phyloP scores from a whole-genome alignment of 2,329 filamentous ascomycete genomes.

The Tolypocladium nubicola region DNA sequence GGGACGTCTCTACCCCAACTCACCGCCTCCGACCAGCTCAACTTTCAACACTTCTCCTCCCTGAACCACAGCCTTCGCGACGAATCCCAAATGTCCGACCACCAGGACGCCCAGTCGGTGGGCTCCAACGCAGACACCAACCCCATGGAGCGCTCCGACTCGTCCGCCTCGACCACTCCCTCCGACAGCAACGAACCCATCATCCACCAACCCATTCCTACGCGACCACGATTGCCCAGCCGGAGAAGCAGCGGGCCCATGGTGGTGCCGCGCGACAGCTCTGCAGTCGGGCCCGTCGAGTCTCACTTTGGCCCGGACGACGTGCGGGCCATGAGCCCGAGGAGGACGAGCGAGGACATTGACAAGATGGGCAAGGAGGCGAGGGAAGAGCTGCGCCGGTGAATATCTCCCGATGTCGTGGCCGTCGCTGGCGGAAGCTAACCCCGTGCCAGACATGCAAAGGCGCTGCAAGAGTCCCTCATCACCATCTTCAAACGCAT shows the following conservation, averaged over 20 bases:
- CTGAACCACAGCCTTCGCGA: not conserved
- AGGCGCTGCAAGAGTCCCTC: slow-evolving; percentile 78
- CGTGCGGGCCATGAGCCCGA: slow-evolving; percentile 87
- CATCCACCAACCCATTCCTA: slow-evolving; percentile 40
- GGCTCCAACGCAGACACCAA: slow-evolving; percentile 14
- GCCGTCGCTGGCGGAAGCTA: too few relatives aligned
- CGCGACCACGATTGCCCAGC: slow-evolving; percentile 57
- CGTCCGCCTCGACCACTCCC: slow-evolving; percentile 19
- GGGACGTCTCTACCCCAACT: too few relatives aligned
- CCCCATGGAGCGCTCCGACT: slow-evolving; percentile 28
- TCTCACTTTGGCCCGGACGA: slow-evolving; percentile 76
- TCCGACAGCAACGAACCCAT: slow-evolving; percentile 25
- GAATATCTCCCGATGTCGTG: slow-evolving; percentile 9
- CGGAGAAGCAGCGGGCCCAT: slow-evolving; percentile 75
- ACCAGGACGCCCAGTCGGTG: slow-evolving; percentile 12
- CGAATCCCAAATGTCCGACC: slow-evolving; percentile 9
- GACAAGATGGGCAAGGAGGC: slow-evolving; percentile 80
- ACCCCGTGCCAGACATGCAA: slow-evolving; percentile 59
- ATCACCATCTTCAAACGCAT: slow-evolving; percentile 86
- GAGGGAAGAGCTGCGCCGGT: slow-evolving; percentile 53
- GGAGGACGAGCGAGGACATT: slow-evolving; percentile 82
- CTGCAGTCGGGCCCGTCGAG: slow-evolving; percentile 61
- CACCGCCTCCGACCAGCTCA: not conserved
- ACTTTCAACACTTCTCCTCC: not conserved
- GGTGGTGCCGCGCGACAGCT: slow-evolving; percentile 68